Base-by-base conservation (phyloP, 768 basidiomycete genomes). In the Auriscalpium vulgare region DNA sequence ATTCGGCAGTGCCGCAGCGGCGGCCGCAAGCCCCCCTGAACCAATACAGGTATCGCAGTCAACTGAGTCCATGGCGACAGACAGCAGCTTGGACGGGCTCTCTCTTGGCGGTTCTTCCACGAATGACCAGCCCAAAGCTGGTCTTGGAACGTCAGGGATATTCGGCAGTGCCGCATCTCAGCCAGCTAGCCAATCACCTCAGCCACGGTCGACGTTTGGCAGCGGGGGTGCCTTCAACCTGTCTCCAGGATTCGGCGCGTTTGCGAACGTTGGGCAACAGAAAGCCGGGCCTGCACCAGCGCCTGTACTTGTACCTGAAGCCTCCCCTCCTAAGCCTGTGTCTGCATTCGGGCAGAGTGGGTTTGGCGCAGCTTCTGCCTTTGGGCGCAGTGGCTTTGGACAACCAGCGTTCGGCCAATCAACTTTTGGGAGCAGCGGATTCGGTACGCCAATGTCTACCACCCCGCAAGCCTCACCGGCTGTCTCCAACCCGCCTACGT, bases 161-260 rank as follows among this genome's bases (percentile, higher is more conserved):
- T 71, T 71, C 46, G 69, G 69, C 46, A 45, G 56, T 6, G 59
- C 65, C 35, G 55, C 63, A 13, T 8, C 55, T 35, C 54, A 57
- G 23, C n/a, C 53, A 36, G 23, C 40, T 47, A 19, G 23, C 13
- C 45, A 34, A 59, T 17, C 44, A 46, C 57, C 14, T 48, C 63
- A 3, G n/a, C 59, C 4, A 21, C 52, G 54, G 19, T 62, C 54
- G 10, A 56, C 62, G 6, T 52, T 47, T 38, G 59, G 57, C 17
- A 8, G 61, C 1, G 59, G 59, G 2, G 59, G 65, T 19, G 56
- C 56, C 19, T 61, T 63, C 44, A 60, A 62, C 36, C 66, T 67
- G 13, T 62, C 63, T 1, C 62, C 65, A 0, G 70, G 70, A 0
- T 67, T 69, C 36, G 70, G 70, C 3, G 64, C 67, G 4, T 70